These are phyloP conservation scores for Phylloporus scabripes DNA, from an alignment of 768 basidiomycete species.

Conservation along the genomic window DNA sequence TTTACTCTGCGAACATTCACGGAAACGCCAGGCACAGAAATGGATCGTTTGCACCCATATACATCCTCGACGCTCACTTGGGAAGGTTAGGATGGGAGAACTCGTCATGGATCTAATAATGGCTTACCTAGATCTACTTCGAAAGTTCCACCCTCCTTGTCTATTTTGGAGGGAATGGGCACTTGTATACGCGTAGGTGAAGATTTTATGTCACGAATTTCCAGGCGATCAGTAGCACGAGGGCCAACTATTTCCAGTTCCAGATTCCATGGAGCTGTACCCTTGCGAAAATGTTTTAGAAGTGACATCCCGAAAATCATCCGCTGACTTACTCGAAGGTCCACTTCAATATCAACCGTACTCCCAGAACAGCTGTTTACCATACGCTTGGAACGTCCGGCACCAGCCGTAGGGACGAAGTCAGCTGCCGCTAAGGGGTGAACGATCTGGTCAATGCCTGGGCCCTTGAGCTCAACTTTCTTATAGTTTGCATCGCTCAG, in stretches of 20 bases:
- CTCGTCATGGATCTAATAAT: background rate
- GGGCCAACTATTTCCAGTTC: slow-evolving; percentile 79
- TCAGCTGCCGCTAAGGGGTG: slow-evolving; percentile 83
- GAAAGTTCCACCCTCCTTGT: slow-evolving; percentile 66
- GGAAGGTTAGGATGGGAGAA: slow-evolving; percentile 3
- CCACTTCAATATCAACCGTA: slow-evolving; percentile 69
- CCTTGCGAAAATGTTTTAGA: slow-evolving; percentile 39
- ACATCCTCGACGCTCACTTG: slow-evolving; percentile 81
- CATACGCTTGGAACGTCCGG: slow-evolving; percentile 44
- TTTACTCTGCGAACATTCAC: slow-evolving; percentile 81
- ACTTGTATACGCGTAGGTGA: slow-evolving; percentile 53
- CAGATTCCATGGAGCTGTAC: slow-evolving; percentile 86
- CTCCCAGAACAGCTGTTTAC: slow-evolving; percentile 79
- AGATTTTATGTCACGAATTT: slow-evolving; percentile 50
- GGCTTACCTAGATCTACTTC: slow-evolving; percentile 70
- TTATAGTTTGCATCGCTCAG: slow-evolving; percentile 84
- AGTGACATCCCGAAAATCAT: background rate
- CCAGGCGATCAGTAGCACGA: slow-evolving; percentile 54
- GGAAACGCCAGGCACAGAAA: slow-evolving; percentile 71
- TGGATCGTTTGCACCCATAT: slow-evolving; percentile 74
- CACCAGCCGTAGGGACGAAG: slow-evolving; percentile 43
- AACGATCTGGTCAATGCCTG: slow-evolving; percentile 80
- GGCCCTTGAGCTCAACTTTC: slow-evolving; percentile 65
- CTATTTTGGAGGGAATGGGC: slow-evolving; percentile 62
- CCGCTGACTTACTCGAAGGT: slow-evolving; percentile 56